Base-by-base conservation (phyloP, 768 basidiomycete species). In the Tricholoma hemisulphureum region DNA sequence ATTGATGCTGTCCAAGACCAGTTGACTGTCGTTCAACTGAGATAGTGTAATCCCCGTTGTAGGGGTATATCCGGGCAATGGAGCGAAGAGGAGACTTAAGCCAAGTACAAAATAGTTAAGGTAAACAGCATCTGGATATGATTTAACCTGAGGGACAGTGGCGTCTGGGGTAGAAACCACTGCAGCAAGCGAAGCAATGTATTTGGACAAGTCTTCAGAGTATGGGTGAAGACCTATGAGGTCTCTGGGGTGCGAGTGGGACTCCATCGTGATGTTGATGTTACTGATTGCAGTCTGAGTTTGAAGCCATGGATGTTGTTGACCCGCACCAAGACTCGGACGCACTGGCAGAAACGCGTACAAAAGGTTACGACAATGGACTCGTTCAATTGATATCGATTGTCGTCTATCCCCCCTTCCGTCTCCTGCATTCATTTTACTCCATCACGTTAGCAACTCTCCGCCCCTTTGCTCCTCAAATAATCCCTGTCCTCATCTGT, bases 41-140 rank as follows among this genome's bases (percentile, higher is more conserved):
- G 78, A 74, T 49, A 77, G 70, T 51, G 71, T 72, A 29, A 80
- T 65, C 18, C 79, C 81, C 9, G 73, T 66, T 55, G 68, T 71
- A 21, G 84, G 86, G 64, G 79, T 84, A 73, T 90, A 90, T 23
- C 84, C 86, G 18, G 81, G 74, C 51, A 72, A 72, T 5, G 93
- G 92, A 21, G 78, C 62, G 75, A 89, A 95, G 63, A 89, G 83
- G 46, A 97, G 73, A 61, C 93, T 95, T 65, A 96, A 65, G 10
- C 95, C 95, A 28, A 95, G 78, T 1, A 79, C 29, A 66, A 80
- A 81, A 75, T 93, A 95, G 70, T 92, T 95, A 76, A 91, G 83
- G 77, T 95, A 98, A 61, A 93, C 85, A 7, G 83, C 82, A 69
- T 97, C 93, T 26, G 91, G 69, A 69, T 92, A 95, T 0, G 85